These are phyloP conservation scores for Lachnellula subtilissima DNA, from an alignment of 2,329 filamentous ascomycete genomes.

Conservation along the genomic window DNA sequence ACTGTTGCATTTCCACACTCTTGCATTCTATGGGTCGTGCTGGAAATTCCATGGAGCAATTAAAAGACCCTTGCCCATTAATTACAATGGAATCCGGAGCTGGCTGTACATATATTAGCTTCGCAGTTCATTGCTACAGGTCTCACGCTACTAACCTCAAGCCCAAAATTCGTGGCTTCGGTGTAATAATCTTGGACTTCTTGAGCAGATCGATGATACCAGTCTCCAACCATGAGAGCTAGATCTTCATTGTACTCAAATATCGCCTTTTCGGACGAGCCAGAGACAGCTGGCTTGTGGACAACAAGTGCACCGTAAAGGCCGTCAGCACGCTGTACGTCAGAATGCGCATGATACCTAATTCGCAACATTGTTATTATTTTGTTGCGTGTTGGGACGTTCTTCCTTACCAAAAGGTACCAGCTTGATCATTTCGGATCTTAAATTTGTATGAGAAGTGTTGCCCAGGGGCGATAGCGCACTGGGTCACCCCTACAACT, in stretches of 20 bases:
- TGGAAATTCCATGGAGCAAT: slow-evolving; percentile 41
- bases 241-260: slow-evolving; percentile 36
- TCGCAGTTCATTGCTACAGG: no score
- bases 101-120: slow-evolving; percentile 32
- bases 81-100: slow-evolving; percentile 43
- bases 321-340: slow-evolving; percentile 39
- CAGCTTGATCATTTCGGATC: slow-evolving; percentile 9
- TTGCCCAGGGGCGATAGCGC: slow-evolving; percentile 4
- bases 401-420: slow-evolving; percentile 13
- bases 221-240: slow-evolving; percentile 42
- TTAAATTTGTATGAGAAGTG: slow-evolving; percentile 15
- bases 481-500: slow-evolving; percentile 14
- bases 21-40: slow-evolving; percentile 40
- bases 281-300: slow-evolving; percentile 30
- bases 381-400: neutral
- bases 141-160: slow-evolving; percentile 31
- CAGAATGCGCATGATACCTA: slow-evolving; percentile 44
- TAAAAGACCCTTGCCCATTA: slow-evolving; percentile 42
- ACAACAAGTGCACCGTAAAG: slow-evolving; percentile 42
- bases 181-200: slow-evolving; percentile 40
- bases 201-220: slow-evolving; percentile 40
- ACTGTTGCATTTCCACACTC: neutral
- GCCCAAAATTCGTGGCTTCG: slow-evolving; percentile 38
- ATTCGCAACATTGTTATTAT: slow-evolving; percentile 9
- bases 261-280: slow-evolving; percentile 16